Base-by-base conservation (phyloP, 352 stramenopile species). In the Phytopythium kandeliae region DNA sequence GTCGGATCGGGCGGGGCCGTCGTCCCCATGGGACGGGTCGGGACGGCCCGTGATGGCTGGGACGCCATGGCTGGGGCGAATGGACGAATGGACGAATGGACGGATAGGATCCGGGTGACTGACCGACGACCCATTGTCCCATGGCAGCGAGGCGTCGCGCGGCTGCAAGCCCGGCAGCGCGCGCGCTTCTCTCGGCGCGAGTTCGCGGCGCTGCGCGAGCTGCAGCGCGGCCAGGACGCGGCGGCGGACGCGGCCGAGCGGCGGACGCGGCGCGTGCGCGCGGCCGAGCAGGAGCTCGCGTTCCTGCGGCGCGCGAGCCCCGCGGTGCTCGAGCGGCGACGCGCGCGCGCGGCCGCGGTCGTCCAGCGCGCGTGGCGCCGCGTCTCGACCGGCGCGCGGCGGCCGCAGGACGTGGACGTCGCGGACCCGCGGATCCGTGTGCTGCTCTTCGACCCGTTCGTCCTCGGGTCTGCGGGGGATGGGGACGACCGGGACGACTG, bases 221-320 rank as follows among this genome's bases (percentile, higher is more conserved):
- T 87, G 44, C 72, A 74, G 34, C 63, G 67, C 52, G 62, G 87
- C 19, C 77, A 90, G 65, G 60, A 74, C 21, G 59, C 51, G 16
- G 81, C 78, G 40, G 54, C 75, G 19, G 47, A 51, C 26, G 70
- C 75, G 24, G 78, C 65, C 46, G 65, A 74, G 28, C 63, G 62
- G 12, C 57, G 77, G 12, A 65, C 85, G 45, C 53, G 66, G 22
- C 70, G 77, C 21, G 74, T 91, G 28, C 80, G 70, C 66, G 65
- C n/a, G 67, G 77, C n/a, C 47, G 73, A 87, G 51, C 73, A 87
- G 37, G 66, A 85, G 24, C 67, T 89, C 15, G 71, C 78, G 26
- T 89, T 89, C 41, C 63, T 91, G 48, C 69, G 81, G 35, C 61
- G 74, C 42, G 87, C 72, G 24, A 80, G 66, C 10, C 57, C 73